These are phyloP conservation scores for Ammopiptanthus mongolicus DNA, from an alignment of 306 rosid genomes.

Conservation along the genomic window DNA sequence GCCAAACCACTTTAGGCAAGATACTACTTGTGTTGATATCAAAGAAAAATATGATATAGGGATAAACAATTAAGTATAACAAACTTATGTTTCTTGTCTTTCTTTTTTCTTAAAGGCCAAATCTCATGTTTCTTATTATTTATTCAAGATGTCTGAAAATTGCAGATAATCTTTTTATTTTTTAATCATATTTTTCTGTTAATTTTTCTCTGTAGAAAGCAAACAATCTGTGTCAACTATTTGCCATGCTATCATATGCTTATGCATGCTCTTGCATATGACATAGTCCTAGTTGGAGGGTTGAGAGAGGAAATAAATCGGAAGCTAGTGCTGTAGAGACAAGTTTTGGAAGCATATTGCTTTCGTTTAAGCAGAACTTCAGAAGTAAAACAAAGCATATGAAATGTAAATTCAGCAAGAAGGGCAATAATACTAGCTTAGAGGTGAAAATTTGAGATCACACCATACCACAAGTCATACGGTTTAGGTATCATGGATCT, in stretches of 20 bases:
- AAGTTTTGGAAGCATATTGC: too few relatives aligned
- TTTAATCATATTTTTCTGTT: neutral
- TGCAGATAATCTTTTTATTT: neutral
- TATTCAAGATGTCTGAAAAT: neutral
- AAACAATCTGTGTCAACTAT: slow-evolving; percentile 1
- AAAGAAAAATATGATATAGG: neutral
- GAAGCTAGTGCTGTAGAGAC: too few relatives aligned
- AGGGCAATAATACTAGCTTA: too few relatives aligned
- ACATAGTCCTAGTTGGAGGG: too few relatives aligned
- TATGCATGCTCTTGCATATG: too few relatives aligned
- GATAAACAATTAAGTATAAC: neutral
- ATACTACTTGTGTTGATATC: slow-evolving; percentile 1
- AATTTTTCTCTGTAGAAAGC: neutral
- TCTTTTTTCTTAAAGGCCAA: neutral
- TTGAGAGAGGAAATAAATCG: too few relatives aligned
- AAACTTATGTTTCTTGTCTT: neutral
- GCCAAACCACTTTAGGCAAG: neutral
- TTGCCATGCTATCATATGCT: neutral
- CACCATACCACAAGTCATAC: too few relatives aligned
- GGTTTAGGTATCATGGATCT: too few relatives aligned
- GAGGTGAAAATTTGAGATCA: too few relatives aligned
- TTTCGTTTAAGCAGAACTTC: too few relatives aligned
- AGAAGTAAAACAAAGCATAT: too few relatives aligned
- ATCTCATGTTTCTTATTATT: neutral
- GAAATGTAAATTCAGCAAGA: too few relatives aligned